Conservation (phyloP, 179 eudicot species). For the Corrigiola litoralis region DNA sequence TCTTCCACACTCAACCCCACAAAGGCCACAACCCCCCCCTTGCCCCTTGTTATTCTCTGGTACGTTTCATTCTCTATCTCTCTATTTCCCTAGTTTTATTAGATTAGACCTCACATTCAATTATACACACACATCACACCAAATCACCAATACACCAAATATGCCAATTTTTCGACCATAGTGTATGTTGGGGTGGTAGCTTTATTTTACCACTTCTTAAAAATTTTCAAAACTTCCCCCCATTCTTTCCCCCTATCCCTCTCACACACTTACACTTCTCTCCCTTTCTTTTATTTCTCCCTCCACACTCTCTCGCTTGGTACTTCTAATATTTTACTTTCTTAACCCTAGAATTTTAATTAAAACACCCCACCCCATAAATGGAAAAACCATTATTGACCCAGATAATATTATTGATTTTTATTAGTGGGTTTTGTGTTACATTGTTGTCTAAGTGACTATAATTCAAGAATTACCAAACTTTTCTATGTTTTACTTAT, state of each 20-base stretch:
- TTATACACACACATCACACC: background rate
- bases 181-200: background rate
- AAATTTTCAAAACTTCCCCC: conserved; percentile 11
- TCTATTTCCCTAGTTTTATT: background rate
- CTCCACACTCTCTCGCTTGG: conserved; percentile 5
- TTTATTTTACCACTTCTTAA: background rate
- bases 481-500: no score
- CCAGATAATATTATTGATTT: no score
- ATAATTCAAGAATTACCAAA: no score
- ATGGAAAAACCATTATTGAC: no score
- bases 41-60: conserved; percentile 19
- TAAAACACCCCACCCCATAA: no score
- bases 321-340: background rate
- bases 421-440: no score
- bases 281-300: background rate
- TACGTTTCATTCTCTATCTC: conserved; percentile 15
- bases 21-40: no score
- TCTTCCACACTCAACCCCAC: conserved; percentile 8
- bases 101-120: background rate
- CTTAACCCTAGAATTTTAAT: no score
- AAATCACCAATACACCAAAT: background rate
- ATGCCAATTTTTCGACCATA: conserved; percentile 9
- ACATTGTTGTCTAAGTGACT: no score
- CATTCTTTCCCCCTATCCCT: conserved; percentile 2
- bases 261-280: no score